A percentile compares a stretch with the other conserved stretches of the same genome.
These are phyloP conservation scores for Sungouiella thailandica DNA, from an alignment of 805 yeast genomes.

Conservation along the genomic window DNA sequence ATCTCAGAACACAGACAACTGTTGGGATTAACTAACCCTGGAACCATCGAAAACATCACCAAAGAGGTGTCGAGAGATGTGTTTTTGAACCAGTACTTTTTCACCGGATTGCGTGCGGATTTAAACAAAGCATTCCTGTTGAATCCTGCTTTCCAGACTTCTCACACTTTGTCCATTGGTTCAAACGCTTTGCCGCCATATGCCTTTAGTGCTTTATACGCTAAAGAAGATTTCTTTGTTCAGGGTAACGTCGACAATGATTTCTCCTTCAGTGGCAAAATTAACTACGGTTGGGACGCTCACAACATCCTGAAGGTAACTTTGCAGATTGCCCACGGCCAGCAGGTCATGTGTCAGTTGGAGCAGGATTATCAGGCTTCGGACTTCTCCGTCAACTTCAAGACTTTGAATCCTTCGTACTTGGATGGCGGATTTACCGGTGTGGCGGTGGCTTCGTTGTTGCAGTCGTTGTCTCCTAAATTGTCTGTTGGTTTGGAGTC, in stretches of 20 bases:
- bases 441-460: constrained; percentile 83
- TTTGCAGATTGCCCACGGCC: constrained; percentile 81
- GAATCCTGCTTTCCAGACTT: constrained; percentile 94
- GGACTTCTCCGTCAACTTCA: constrained; percentile 85
- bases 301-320: constrained; percentile 76
- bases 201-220: constrained; percentile 85
- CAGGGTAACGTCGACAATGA: constrained; percentile 94
- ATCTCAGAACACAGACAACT: constrained; percentile 75
- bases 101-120: constrained; percentile 96
- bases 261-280: constrained; percentile 77
- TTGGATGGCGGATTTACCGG: constrained; percentile 77
- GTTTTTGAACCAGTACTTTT: constrained; percentile 80
- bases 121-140: constrained; percentile 85
- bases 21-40: constrained; percentile 84
- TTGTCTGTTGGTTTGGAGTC: constrained; percentile 90
- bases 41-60: constrained; percentile 87
- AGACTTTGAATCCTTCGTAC: constrained; percentile 84
- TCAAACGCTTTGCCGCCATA: constrained; percentile 83
- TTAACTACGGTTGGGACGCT: constrained; percentile 87
- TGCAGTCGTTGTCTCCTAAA: constrained; percentile 82
- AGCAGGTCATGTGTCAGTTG: constrained; percentile 89
- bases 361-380: constrained; percentile 93
- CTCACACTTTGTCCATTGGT: constrained; percentile 89
- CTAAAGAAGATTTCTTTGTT: constrained; percentile 75
- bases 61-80: constrained; percentile 94